Conservation (phyloP, 768 basidiomycete species). For the Royoungia palumana region DNA sequence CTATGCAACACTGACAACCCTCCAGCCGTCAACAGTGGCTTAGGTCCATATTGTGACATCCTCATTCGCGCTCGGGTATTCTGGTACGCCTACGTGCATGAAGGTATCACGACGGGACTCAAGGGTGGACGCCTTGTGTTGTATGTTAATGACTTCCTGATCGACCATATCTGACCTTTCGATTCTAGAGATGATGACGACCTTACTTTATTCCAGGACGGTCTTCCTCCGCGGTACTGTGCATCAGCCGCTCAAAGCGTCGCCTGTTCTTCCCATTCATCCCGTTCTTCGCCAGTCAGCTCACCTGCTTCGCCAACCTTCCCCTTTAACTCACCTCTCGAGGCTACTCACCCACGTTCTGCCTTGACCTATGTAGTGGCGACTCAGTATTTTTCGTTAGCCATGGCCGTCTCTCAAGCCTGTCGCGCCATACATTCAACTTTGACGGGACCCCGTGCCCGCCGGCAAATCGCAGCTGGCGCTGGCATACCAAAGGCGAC, state of each 20-base stretch:
- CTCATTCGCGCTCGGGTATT: constrained; percentile 74
- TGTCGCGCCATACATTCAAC: constrained; percentile 77
- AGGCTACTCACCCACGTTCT: constrained; percentile 28
- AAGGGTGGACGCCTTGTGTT: constrained; percentile 80
- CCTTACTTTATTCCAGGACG: constrained; percentile 65
- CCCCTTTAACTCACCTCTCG: constrained; percentile 22
- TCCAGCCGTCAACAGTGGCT: constrained; percentile 46
- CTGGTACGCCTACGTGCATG: constrained; percentile 86
- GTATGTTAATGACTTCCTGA: constrained; percentile 42
- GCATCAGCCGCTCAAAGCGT: constrained; percentile 25
- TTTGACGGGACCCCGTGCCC: constrained; percentile 75
- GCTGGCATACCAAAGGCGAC: constrained; percentile 55
- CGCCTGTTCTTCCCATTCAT: constrained; percentile 32
- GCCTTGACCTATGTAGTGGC: constrained; percentile 50
- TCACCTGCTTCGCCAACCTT: constrained; percentile 22
- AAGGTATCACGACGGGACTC: constrained; percentile 78
- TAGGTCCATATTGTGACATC: constrained; percentile 54
- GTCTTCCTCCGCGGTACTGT: constrained; percentile 45
- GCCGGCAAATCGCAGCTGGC: constrained; percentile 50
- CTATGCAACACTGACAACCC: constrained; percentile 57
- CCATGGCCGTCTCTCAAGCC: constrained; percentile 70
- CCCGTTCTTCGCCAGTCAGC: constrained; percentile 34
- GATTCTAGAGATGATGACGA: constrained; percentile 67
- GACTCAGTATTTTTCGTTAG: constrained; percentile 60
- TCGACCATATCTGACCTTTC: constrained; percentile 2